phyloP scores from a whole-genome alignment of 1,284 basidiomycete species.

The Porogramme epimiltina region DNA sequence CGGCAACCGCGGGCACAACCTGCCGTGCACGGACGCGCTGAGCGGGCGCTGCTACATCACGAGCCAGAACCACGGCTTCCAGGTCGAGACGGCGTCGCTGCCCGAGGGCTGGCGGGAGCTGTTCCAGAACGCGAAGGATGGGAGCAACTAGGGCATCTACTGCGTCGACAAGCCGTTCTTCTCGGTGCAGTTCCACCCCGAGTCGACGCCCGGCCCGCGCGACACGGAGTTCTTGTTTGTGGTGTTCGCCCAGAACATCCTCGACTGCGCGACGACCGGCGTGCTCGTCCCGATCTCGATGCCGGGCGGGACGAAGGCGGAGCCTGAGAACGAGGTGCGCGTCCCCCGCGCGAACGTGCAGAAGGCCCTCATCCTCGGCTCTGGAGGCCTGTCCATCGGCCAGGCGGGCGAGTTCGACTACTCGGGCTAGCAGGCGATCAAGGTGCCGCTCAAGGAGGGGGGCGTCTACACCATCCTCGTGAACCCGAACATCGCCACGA shows the following conservation, averaged over 20 bases:
- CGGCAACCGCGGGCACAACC: constrained; percentile 98
- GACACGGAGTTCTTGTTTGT: constrained; percentile 99
- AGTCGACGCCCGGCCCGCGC: constrained; percentile 96
- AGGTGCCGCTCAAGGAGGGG: constrained; percentile 97
- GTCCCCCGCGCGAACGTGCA: constrained; percentile 80
- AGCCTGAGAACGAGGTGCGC: constrained; percentile 80
- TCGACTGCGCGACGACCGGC: constrained; percentile 74
- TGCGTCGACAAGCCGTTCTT: constrained; percentile 92
- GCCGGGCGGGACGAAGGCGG: constrained; percentile 86
- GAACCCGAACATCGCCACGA: constrained; percentile 99
- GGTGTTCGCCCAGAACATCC: constrained; percentile 90
- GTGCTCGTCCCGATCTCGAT: constrained; percentile 77
- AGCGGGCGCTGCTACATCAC: constrained; percentile 99
- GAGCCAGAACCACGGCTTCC: constrained; percentile 98
- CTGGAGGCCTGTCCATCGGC: constrained; percentile 97
- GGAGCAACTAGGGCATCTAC: constrained; percentile 97
- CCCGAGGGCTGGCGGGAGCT: constrained; percentile 90
- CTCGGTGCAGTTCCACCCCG: constrained; percentile 99
- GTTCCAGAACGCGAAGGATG: constrained; percentile 97
- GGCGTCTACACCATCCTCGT: constrained; percentile 98
- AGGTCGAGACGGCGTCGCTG: constrained; percentile 85
- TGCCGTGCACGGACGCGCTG: constrained; percentile 94
- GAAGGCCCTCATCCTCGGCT: constrained; percentile 96
- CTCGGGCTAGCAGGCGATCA: constrained; percentile 98
- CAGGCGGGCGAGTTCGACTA: constrained; percentile 99